A percentile compares a stretch with the other conserved stretches of the same genome.
phyloP scores from a whole-genome alignment of 176 grass and related monocot genomes.

The Aegilops tauschii region DNA sequence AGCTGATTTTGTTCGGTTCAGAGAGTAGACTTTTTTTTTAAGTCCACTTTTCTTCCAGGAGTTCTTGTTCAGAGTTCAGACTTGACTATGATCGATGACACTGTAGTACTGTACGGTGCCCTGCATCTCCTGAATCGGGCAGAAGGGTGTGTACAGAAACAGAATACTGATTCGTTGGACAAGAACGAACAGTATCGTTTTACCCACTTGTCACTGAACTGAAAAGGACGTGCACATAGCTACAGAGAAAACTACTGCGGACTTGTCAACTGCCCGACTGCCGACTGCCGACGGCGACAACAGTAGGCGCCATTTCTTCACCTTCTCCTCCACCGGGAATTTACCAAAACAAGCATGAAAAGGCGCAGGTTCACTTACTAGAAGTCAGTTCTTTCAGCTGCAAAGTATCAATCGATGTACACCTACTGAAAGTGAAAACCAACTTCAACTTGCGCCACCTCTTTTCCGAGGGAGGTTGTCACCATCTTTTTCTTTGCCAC shows the following conservation, averaged over 20 bases:
- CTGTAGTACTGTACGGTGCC: background rate
- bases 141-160: too few species aligned
- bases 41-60: background rate
- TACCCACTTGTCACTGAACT: background rate
- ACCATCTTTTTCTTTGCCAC: background rate
- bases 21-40: slow-evolving; percentile 7
- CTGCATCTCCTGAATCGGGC: too few species aligned
- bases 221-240: background rate
- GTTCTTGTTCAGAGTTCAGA: background rate
- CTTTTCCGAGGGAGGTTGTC: too few species aligned
- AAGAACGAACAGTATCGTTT: background rate
- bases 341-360: background rate
- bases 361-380: background rate
- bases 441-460: background rate
- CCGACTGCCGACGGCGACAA: background rate
- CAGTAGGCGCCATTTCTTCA: background rate
- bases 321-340: background rate
- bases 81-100: background rate
- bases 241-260: too few species aligned
- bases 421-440: background rate
- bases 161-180: background rate
- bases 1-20: background rate
- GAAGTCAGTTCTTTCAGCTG: background rate
- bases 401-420: background rate
- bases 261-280: slow-evolving; percentile 13